Evolutionary conservation across 2,329 filamentous ascomycete genomes (phyloP).

Genomic region (Davidsoniella eucalypti): DNA sequence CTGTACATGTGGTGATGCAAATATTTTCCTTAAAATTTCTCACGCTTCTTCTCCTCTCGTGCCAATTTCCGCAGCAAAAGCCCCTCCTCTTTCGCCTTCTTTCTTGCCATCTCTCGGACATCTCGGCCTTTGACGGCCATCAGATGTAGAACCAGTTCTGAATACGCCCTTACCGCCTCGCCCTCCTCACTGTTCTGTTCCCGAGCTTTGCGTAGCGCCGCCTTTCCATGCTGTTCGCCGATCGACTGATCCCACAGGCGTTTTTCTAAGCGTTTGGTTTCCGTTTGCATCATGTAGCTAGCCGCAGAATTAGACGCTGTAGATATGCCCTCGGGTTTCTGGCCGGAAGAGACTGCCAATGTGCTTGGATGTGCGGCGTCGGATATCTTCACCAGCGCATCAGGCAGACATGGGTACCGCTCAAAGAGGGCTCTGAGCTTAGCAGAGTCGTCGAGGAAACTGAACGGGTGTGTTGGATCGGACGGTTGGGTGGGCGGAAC

Average conservation of each 20-base stretch:
- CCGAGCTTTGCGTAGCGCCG: slow-evolving; percentile 34
- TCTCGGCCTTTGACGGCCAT: slow-evolving; percentile 19
- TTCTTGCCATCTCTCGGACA: slow-evolving; percentile 3
- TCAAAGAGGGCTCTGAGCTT: slow-evolving; percentile 34
- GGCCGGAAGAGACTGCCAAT: neutral
- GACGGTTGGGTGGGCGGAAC: slow-evolving; percentile 7
- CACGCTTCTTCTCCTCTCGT: slow-evolving; percentile 1
- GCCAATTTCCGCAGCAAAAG: slow-evolving; percentile 6
- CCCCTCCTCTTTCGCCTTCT: slow-evolving; percentile 7
- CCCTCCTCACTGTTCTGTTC: slow-evolving; percentile 35
- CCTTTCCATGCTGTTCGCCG: slow-evolving; percentile 38
- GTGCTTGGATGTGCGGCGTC: slow-evolving; percentile 28
- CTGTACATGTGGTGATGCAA: neutral
- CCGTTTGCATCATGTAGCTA: slow-evolving; percentile 10
- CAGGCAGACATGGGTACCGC: slow-evolving; percentile 33
- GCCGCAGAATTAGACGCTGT: slow-evolving; percentile 11
- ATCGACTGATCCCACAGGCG: slow-evolving; percentile 40
- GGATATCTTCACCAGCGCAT: slow-evolving; percentile 32
- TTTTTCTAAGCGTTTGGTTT: slow-evolving; percentile 17
- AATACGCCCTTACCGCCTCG: slow-evolving; percentile 44
- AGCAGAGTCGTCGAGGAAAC: slow-evolving; percentile 32
- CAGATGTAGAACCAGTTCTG: slow-evolving; percentile 36
- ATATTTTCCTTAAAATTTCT: neutral
- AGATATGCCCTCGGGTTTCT: neutral
- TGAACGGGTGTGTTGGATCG: slow-evolving; percentile 28